Evolutionary conservation across 805 yeast species (phyloP).

Genomic region (Yamadazyma philogaea): DNA sequence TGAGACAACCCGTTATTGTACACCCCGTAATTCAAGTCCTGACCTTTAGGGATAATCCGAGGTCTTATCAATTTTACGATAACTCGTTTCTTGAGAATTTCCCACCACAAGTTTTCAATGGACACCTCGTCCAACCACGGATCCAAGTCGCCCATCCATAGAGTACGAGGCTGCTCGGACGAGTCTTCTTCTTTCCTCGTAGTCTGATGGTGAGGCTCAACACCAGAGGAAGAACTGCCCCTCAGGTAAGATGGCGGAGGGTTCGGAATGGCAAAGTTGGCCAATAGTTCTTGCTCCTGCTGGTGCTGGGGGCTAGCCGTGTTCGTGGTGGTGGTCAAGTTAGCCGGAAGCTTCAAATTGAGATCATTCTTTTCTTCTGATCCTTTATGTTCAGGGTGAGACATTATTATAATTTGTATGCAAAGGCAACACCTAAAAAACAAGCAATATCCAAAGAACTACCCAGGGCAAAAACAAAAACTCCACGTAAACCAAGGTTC

Average conservation of each 20-base stretch:
- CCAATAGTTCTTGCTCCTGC: constrained; percentile 42
- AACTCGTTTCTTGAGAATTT: constrained; percentile 51
- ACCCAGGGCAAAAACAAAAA: not conserved
- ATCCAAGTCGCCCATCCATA: constrained; percentile 89
- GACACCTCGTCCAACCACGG: constrained; percentile 72
- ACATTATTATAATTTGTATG: not conserved
- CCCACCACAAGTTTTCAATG: constrained; percentile 55
- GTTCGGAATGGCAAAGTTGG: constrained; percentile 36
- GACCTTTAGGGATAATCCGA: constrained; percentile 19
- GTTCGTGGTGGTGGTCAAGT: constrained; percentile 11
- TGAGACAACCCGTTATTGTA: constrained; percentile 22
- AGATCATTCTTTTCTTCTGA: not conserved
- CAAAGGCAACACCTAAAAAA: not conserved
- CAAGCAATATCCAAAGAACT: not conserved
- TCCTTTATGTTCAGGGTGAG: not conserved
- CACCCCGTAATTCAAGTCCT: constrained; percentile 8
- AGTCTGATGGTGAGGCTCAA: not conserved
- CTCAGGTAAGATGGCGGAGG: constrained; percentile 28
- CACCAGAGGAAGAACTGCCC: not conserved
- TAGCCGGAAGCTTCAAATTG: constrained; percentile 6
- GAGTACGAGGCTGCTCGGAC: constrained; percentile 53
- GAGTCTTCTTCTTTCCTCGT: not conserved
- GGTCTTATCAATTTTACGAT: constrained; percentile 64
- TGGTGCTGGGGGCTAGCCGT: constrained; percentile 43
- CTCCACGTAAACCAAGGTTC: not conserved